These are phyloP conservation scores for Aspergillus brunneoviolaceus DNA, from an alignment of 2,329 filamentous ascomycete species.

Conservation along the genomic window DNA sequence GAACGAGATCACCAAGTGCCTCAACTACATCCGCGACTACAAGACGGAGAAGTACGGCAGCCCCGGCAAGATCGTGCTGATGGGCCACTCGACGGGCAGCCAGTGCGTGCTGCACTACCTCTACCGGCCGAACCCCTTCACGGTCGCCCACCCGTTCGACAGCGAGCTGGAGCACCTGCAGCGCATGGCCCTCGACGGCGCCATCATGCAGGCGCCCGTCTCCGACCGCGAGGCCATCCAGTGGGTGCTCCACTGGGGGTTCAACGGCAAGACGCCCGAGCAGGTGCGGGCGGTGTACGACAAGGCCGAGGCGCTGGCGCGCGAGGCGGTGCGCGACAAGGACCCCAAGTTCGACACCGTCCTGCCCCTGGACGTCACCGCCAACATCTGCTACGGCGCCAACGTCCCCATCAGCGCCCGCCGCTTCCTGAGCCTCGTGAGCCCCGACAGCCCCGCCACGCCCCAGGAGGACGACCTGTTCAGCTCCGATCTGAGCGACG, in stretches of 20 bases:
- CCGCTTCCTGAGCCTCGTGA: constrained; percentile 59
- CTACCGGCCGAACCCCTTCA: constrained; percentile 43
- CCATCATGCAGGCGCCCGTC: constrained; percentile 76
- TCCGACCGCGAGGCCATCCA: constrained; percentile 70
- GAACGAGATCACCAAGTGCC: constrained; percentile 51
- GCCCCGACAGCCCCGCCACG: constrained; percentile 51
- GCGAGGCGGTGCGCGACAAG: constrained; percentile 19
- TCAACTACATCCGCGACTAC: constrained; percentile 49
- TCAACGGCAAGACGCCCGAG: constrained; percentile 24
- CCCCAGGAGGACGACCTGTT: constrained; percentile 83
- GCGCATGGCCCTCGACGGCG: constrained; percentile 64
- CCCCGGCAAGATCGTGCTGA: constrained; percentile 57
- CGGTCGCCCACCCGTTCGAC: constrained; percentile 31
- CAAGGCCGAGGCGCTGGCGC: constrained; percentile 34
- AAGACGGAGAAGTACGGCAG: constrained; percentile 26
- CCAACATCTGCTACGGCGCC: constrained; percentile 31
- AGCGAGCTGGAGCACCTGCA: constrained; percentile 33
- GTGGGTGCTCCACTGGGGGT: constrained; percentile 29
- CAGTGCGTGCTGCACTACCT: constrained; percentile 68
- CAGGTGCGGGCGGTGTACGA: constrained; percentile 31
- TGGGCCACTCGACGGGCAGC: constrained; percentile 67
- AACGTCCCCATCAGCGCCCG: constrained; percentile 53
- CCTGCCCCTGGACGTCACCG: constrained; percentile 36
- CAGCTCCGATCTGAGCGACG: constrained; percentile 67
- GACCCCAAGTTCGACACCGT: constrained; percentile 27